A percentile compares a stretch with the other conserved stretches of the same genome.
phyloP scores from a whole-genome alignment of 2,329 filamentous ascomycete species.

The Diaporthe citrichinensis region DNA sequence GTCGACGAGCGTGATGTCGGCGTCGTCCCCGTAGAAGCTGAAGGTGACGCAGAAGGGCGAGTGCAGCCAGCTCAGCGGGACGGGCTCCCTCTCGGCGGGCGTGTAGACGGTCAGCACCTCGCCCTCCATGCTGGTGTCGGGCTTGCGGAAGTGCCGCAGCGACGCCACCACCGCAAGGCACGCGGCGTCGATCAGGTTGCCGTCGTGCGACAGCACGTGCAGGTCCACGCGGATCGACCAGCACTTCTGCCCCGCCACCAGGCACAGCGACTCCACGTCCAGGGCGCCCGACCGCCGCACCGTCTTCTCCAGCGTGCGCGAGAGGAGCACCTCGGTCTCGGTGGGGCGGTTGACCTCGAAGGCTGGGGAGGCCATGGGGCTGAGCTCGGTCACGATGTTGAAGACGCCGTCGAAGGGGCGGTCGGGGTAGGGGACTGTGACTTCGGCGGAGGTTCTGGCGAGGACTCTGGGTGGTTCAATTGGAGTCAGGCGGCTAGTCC shows the following conservation, averaged over 20 bases:
- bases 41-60: constrained; percentile 93
- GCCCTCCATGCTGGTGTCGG: constrained; percentile 88
- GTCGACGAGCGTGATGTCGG: constrained; percentile 80
- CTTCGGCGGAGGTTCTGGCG: constrained; percentile 88
- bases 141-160: constrained; percentile 90
- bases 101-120: constrained; percentile 89
- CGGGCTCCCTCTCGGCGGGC: constrained; percentile 87
- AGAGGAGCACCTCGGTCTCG: constrained; percentile 87
- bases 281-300: constrained; percentile 92
- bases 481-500: constrained; percentile 26
- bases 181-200: constrained; percentile 87
- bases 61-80: constrained; percentile 91
- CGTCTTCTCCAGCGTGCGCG: constrained; percentile 92
- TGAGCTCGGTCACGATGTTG: constrained; percentile 90
- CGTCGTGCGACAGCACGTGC: constrained; percentile 92
- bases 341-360: constrained; percentile 90
- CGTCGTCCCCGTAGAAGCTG: constrained; percentile 82
- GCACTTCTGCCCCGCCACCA: constrained; percentile 90
- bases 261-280: constrained; percentile 95
- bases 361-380: constrained; percentile 90
- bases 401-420: constrained; percentile 97
- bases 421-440: constrained; percentile 87
- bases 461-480: constrained; percentile 73
- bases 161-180: constrained; percentile 91
- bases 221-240: constrained; percentile 94